A percentile compares a stretch with the other conserved stretches of the same genome.
These are phyloP conservation scores for Wallacemonas sp. DNA, from an alignment of 208 protist genomes.

Conservation along the genomic window DNA sequence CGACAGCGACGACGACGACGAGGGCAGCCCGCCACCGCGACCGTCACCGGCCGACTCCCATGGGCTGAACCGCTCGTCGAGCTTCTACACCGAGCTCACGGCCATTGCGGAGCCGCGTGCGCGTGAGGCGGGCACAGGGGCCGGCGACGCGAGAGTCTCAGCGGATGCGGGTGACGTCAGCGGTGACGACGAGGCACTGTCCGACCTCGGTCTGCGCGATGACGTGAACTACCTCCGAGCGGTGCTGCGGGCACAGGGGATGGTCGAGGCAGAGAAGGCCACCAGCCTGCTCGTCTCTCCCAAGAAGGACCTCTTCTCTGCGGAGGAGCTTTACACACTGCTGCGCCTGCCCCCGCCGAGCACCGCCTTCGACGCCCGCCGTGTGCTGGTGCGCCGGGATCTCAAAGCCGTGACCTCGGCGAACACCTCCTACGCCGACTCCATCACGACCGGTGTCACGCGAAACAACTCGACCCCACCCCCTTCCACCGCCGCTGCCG, in stretches of 20 bases:
- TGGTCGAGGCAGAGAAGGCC: constrained; percentile 18
- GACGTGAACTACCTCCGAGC: constrained; percentile 7
- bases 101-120: background rate
- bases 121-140: background rate
- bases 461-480: background rate
- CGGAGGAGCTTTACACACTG: constrained; percentile 18
- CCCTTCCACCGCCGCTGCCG: background rate
- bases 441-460: background rate
- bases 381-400: background rate
- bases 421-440: background rate
- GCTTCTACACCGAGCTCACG: background rate
- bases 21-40: too few species aligned
- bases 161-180: background rate
- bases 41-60: background rate
- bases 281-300: background rate
- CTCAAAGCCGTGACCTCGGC: background rate
- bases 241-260: constrained; percentile 10
- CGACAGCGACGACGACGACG: background rate
- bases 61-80: background rate
- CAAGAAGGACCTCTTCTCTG: constrained; percentile 8
- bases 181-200: background rate
- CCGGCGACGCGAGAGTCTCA: background rate
- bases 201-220: constrained; percentile 1
- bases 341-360: constrained; percentile 11
- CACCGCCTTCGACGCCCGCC: constrained; percentile 12